Evolutionary conservation across 306 rosid species (phyloP), one percentile per base, ranked within the genome.

Genomic region (Lupinus albus): DNA sequence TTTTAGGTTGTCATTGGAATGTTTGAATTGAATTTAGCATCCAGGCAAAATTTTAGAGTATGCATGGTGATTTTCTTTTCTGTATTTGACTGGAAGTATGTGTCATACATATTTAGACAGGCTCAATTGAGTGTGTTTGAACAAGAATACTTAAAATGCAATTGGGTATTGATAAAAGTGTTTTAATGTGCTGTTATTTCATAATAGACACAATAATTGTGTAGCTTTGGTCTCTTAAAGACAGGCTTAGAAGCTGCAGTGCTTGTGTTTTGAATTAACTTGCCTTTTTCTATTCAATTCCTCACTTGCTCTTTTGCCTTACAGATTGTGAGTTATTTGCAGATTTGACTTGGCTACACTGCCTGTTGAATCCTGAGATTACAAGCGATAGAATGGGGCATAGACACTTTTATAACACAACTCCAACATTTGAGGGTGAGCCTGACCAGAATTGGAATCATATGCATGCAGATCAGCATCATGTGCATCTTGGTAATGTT

Each of bases 361-460:
- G 50, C 69, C 65, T 74, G 18, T 76, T 74, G 65, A 42, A 65
- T 56, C 56, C 57, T n/a, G 46, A 65, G 79, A 71, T 79, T 68
- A 64, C 65, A 52, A 82, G 72, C 61, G 71, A 51, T 56, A 78
- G 52, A 72, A 91, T 91, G 97, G 95, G 92, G 70, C 97, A 91
- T 59, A 82, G 95, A 70, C 97, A 88, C 73, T 57, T 76, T 56
- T 86, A 81, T 73, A 74, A 75, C 78, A 60, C 88, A 68, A 72
- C 97, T 64, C 86, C 85, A 68, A 61, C 81, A 71, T 82, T 79
- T 67, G 92, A 84, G 72, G 78, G 77, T 59, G 97, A 91, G 72
- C 75, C 84, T 64, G 97, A 91, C 63, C 92, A 74, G 71, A 84
- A 91, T 62, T 87, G 95, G 97, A 84, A 74, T 83, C 87, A 82